A percentile compares a stretch with the other conserved stretches of the same genome.
phyloP scores from a whole-genome alignment of 2,329 filamentous ascomycete genomes.

The Botrytis deweyae region DNA sequence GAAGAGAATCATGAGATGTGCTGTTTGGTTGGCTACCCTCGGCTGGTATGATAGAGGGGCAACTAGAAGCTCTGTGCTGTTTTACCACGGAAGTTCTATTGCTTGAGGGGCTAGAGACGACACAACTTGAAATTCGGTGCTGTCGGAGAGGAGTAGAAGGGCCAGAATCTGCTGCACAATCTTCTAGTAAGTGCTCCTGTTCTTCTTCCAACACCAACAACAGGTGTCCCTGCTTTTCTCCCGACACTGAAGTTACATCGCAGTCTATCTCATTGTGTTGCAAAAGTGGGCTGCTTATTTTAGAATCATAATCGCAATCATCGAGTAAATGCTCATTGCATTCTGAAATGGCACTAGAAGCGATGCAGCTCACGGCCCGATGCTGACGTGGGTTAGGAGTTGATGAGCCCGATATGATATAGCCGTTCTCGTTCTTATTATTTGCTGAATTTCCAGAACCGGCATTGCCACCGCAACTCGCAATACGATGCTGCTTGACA shows the following conservation, averaged over 20 bases:
- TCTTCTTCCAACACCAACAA: constrained; percentile 8
- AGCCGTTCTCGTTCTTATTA: neutral
- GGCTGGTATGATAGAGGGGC: constrained; percentile 3
- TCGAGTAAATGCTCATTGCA: constrained; percentile 9
- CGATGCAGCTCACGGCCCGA: neutral
- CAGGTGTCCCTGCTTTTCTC: neutral
- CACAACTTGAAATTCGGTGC: constrained; percentile 14
- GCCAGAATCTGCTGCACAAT: constrained; percentile 2
- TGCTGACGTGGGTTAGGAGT: neutral
- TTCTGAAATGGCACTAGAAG: neutral
- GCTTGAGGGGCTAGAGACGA: neutral
- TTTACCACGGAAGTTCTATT: neutral
- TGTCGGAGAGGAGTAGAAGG: constrained; percentile 13
- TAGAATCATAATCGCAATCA: constrained; percentile 9
- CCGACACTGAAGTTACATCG: neutral
- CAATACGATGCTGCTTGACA: neutral
- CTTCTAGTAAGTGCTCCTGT: constrained; percentile 5
- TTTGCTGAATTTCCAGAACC: neutral
- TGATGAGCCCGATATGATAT: neutral
- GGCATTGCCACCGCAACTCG: neutral
- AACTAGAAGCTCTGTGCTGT: constrained; percentile 16
- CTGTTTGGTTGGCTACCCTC: neutral
- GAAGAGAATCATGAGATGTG: constrained; percentile 1
- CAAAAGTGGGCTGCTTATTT: neutral
- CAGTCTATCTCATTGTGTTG: constrained; percentile 1